Evolutionary conservation across 129 eudicot species (phyloP).

Genomic region (Artemisia argyi): DNA sequence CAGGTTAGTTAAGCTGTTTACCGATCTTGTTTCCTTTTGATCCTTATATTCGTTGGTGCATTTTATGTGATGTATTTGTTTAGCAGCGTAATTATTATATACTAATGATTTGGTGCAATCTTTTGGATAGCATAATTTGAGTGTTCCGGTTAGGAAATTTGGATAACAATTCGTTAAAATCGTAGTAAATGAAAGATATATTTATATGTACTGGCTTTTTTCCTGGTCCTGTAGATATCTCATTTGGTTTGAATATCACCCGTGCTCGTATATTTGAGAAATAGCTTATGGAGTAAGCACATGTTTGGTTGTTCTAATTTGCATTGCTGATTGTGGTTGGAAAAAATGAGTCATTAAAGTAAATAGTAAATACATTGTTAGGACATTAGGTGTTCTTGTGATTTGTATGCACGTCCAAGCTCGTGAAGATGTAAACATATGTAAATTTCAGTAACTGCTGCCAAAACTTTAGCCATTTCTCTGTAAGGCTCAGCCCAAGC

Average conservation of each 20-base stretch:
- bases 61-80: neutral
- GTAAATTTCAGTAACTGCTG: neutral
- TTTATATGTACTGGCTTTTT: neutral
- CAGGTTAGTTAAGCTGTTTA: conserved; percentile 45
- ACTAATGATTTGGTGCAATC: neutral
- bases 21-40: neutral
- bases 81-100: neutral
- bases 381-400: neutral
- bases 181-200: neutral
- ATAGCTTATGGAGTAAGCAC: neutral
- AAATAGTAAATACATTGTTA: neutral
- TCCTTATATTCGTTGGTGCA: neutral
- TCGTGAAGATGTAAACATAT: neutral
- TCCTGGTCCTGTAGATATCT: neutral
- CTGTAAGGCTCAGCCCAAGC: neutral
- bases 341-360: neutral
- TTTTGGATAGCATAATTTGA: neutral
- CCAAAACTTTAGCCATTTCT: neutral
- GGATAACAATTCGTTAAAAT: neutral
- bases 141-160: neutral
- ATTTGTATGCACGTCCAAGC: neutral
- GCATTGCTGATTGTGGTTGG: neutral
- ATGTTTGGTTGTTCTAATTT: neutral
- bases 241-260: neutral
- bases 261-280: neutral